Conservation (phyloP, 257 asterid genomes). For the Solanum chmielewskii region DNA sequence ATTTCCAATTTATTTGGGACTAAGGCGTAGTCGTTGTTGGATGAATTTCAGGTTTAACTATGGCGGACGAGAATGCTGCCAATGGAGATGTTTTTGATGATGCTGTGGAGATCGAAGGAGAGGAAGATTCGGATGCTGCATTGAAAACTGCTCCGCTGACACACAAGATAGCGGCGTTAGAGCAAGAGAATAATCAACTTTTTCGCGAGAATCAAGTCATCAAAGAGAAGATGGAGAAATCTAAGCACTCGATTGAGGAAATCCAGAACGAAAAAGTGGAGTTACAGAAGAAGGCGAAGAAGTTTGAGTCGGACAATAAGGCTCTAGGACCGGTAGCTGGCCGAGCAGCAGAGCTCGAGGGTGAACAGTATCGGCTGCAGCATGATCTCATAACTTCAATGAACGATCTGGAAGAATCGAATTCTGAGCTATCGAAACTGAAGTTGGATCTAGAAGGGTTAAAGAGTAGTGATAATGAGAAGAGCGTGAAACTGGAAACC, state of each 20-base stretch:
- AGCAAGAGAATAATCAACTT: conserved; percentile 34
- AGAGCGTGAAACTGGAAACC: conserved; percentile 30
- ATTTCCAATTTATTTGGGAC: not conserved
- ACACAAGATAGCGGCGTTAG: conserved; percentile 26
- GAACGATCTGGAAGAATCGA: conserved; percentile 43
- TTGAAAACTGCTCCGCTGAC: conserved; percentile 20
- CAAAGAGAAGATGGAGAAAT: conserved; percentile 27
- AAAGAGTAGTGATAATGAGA: conserved; percentile 29
- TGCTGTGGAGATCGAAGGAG: conserved; percentile 34
- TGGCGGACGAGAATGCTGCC: conserved; percentile 43
- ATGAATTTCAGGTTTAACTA: not conserved
- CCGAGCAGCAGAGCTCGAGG: conserved; percentile 58
- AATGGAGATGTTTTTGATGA: conserved; percentile 37
- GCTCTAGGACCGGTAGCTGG: conserved; percentile 33
- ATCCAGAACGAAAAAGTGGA: conserved; percentile 22
- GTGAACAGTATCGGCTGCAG: conserved; percentile 45
- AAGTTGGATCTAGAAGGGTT: conserved; percentile 27
- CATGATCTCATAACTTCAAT: conserved; percentile 40
- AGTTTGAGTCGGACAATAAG: conserved; percentile 23
- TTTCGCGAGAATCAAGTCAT: conserved; percentile 24
- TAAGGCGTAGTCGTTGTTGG: not conserved
- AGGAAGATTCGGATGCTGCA: conserved; percentile 22
- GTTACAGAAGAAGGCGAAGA: conserved; percentile 14
- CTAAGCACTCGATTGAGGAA: conserved; percentile 25
- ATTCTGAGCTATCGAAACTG: conserved; percentile 20